phyloP scores from a whole-genome alignment of 1,284 basidiomycete genomes.

The Microbotryum violaceum region DNA sequence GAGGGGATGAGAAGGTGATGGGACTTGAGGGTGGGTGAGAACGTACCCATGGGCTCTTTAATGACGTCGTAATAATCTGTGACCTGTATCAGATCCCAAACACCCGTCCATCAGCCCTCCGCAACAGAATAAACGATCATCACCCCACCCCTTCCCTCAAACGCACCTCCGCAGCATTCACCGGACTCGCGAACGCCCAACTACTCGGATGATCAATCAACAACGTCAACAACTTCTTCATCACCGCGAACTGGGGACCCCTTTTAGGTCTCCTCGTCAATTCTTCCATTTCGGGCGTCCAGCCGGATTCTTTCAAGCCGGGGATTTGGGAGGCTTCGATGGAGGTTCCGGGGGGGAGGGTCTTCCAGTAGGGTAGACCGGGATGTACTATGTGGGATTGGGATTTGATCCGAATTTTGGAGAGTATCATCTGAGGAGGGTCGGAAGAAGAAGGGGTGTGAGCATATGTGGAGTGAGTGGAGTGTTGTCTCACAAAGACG shows the following conservation, averaged over 20 bases:
- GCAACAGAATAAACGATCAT: too few species aligned
- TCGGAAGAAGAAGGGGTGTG: neutral
- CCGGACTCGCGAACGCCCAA: conserved; percentile 82
- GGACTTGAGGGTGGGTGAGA: neutral
- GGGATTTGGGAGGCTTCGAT: conserved; percentile 51
- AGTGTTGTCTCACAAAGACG: neutral
- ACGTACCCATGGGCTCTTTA: conserved; percentile 84
- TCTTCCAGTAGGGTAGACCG: conserved; percentile 68
- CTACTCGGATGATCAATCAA: conserved; percentile 70
- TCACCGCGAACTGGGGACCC: conserved; percentile 53
- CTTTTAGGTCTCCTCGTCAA: conserved; percentile 54
- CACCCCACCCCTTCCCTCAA: neutral
- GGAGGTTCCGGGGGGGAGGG: conserved; percentile 29
- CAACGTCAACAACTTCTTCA: conserved; percentile 79
- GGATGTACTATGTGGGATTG: conserved; percentile 77
- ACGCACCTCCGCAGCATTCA: conserved; percentile 69
- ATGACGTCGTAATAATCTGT: conserved; percentile 83
- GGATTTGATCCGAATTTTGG: conserved; percentile 82
- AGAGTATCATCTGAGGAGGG: conserved; percentile 56
- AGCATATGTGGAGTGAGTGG: neutral
- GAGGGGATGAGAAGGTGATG: neutral
- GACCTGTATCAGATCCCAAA: conserved; percentile 24
- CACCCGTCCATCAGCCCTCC: neutral
- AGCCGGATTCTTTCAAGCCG: conserved; percentile 78
- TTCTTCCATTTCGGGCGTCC: conserved; percentile 79